Evolutionary conservation across 805 yeast genomes (phyloP).

Genomic region (Ogataea henricii): DNA sequence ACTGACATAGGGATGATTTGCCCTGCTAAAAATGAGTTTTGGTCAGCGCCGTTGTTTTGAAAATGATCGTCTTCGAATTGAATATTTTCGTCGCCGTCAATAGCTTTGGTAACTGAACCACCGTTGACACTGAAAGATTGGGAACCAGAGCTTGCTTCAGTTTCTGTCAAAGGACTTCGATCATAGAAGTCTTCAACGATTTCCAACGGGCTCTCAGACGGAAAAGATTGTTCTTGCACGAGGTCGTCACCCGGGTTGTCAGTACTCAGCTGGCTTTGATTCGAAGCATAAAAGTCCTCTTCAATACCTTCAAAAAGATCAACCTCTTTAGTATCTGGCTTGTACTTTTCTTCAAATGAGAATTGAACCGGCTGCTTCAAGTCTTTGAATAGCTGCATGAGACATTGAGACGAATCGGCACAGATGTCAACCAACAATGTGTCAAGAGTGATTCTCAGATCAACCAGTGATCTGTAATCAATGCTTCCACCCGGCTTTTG

Average conservation of each 20-base stretch:
- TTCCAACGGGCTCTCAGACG: slow-evolving; percentile 16
- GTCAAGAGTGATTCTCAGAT: slow-evolving; percentile 51
- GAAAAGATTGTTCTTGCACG: background rate
- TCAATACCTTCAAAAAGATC: slow-evolving; percentile 47
- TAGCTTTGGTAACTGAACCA: slow-evolving; percentile 6
- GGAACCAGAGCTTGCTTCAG: slow-evolving; percentile 15
- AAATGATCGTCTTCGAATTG: slow-evolving; percentile 29
- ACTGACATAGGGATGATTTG: slow-evolving; percentile 33
- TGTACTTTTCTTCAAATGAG: slow-evolving; percentile 60
- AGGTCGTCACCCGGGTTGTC: background rate
- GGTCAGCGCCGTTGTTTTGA: slow-evolving; percentile 4
- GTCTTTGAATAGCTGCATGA: slow-evolving; percentile 68
- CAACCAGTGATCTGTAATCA: slow-evolving; percentile 36
- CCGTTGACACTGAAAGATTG: slow-evolving; percentile 9
- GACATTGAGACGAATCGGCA: slow-evolving; percentile 81
- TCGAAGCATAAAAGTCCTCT: slow-evolving; percentile 20
- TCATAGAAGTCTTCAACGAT: slow-evolving; percentile 35
- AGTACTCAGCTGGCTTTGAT: background rate
- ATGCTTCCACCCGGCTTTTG: slow-evolving; percentile 2
- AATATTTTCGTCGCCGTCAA: slow-evolving; percentile 14
- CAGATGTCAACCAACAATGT: slow-evolving; percentile 57
- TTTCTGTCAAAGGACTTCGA: slow-evolving; percentile 15
- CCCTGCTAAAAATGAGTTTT: background rate
- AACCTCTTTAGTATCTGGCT: slow-evolving; percentile 38
- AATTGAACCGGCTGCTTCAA: slow-evolving; percentile 68